phyloP scores from a whole-genome alignment of 257 asterid genomes.

The Plantago ovata region DNA sequence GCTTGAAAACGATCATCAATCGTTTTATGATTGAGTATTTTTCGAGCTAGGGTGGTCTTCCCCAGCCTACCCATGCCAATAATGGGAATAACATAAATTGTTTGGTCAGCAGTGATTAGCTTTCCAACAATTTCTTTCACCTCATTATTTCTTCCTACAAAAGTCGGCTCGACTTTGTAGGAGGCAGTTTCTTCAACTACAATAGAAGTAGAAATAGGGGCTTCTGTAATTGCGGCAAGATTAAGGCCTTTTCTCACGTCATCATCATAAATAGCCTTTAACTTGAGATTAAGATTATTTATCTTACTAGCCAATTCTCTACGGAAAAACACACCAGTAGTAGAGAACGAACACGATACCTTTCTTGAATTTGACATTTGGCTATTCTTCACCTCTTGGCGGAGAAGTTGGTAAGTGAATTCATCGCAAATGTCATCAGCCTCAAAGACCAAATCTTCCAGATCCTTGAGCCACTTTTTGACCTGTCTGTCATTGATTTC shows the following conservation, averaged over 20 bases:
- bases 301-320: conserved; percentile 5
- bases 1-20: not conserved
- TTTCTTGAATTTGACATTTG: no score
- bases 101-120: not conserved
- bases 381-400: not conserved
- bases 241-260: conserved; percentile 2
- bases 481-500: no score
- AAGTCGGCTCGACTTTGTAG: not conserved
- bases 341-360: no score
- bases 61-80: conserved; percentile 27
- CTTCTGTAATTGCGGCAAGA: not conserved
- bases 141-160: conserved; percentile 24
- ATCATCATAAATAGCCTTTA: not conserved
- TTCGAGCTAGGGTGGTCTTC: conserved; percentile 24
- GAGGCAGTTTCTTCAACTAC: conserved; percentile 12
- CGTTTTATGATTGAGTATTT: not conserved
- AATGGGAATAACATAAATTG: conserved; percentile 15
- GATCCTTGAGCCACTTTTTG: no score
- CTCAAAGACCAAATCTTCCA: not conserved
- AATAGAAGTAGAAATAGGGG: not conserved
- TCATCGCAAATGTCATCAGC: not conserved
- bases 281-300: not conserved
- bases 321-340: not conserved
- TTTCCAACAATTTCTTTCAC: conserved; percentile 1
- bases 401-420: not conserved